phyloP scores from a whole-genome alignment of 805 yeast genomes.

The Myxozyma neotropica region DNA sequence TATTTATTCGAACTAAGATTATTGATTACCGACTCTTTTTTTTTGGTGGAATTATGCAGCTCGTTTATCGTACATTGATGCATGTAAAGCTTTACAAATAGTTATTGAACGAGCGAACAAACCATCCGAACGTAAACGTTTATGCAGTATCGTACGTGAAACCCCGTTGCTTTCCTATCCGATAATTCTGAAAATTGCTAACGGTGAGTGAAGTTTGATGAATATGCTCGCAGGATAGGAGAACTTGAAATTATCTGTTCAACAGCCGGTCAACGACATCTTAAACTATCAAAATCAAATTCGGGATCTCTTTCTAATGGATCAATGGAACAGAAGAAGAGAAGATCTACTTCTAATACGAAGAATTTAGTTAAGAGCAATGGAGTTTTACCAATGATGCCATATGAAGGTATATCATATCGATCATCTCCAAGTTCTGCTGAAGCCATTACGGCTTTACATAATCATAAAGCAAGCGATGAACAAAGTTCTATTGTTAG shows the following conservation, averaged over 20 bases:
- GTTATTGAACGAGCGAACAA: constrained; percentile 1
- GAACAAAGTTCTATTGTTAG: too few relatives aligned
- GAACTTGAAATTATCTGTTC: constrained; percentile 6
- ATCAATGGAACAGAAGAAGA: neutral
- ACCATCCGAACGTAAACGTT: neutral
- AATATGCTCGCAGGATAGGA: constrained; percentile 6
- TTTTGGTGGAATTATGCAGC: constrained; percentile 2
- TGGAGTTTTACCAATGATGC: too few relatives aligned
- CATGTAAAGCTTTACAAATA: constrained; percentile 11
- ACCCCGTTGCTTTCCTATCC: neutral
- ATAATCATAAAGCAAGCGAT: too few relatives aligned
- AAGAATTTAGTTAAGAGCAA: too few relatives aligned
- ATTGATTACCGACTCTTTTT: neutral
- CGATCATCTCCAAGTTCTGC: too few relatives aligned
- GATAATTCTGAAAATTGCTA: too few relatives aligned
- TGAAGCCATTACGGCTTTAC: too few relatives aligned
- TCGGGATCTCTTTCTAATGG: too few relatives aligned
- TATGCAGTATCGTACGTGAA: constrained; percentile 13
- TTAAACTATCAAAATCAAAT: too few relatives aligned
- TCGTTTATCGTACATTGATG: constrained; percentile 17
- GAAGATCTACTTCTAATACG: neutral
- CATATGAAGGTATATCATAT: too few relatives aligned
- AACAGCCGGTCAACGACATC: neutral
- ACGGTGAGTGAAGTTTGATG: constrained; percentile 12
- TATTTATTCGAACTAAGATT: too few relatives aligned